These are phyloP conservation scores for Aciculosporium take DNA, from an alignment of 2,329 filamentous ascomycete genomes.

Conservation along the genomic window DNA sequence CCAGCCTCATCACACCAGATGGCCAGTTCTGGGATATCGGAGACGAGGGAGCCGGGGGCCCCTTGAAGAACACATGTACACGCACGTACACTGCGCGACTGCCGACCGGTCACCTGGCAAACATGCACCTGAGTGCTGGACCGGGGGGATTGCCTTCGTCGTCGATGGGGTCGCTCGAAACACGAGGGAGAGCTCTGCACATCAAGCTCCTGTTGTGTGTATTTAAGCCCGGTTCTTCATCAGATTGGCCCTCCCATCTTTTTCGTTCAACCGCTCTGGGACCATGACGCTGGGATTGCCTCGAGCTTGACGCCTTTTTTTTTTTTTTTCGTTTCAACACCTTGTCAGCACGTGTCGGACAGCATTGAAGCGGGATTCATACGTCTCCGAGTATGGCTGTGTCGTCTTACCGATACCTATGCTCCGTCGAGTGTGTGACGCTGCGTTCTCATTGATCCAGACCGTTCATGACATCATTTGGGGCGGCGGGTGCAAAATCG, in stretches of 20 bases:
- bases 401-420: too few species aligned
- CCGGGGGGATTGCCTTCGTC: neutral
- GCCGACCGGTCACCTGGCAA: neutral
- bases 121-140: neutral
- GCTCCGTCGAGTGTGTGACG: neutral
- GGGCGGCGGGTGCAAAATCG: neutral
- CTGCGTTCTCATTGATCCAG: neutral
- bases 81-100: neutral
- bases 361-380: too few species aligned
- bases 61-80: neutral
- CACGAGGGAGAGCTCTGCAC: too few species aligned
- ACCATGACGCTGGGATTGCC: neutral
- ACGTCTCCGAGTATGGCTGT: too few species aligned
- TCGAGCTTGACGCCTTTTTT: neutral
- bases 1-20: neutral
- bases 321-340: too few species aligned
- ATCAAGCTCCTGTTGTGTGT: neutral
- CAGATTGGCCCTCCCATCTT: neutral
- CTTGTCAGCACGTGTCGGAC: neutral
- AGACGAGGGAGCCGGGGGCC: neutral
- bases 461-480: neutral
- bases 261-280: neutral
- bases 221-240: neutral
- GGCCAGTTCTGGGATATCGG: neutral
- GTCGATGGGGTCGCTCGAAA: neutral